phyloP scores from a whole-genome alignment of 129 eudicot species.

The Erigeron canadensis region DNA sequence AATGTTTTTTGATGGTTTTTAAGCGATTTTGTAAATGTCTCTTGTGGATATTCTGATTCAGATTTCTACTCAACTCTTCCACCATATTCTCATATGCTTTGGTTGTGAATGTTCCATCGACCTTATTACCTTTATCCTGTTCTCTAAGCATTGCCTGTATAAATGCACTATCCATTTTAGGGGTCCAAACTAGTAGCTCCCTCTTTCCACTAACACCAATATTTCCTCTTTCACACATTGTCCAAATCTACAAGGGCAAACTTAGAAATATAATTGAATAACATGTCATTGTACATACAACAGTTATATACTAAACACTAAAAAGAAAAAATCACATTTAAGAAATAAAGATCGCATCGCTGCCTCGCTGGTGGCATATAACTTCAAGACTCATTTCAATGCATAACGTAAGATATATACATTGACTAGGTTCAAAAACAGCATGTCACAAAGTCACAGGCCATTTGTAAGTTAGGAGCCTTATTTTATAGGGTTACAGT shows the following conservation, averaged over 20 bases:
- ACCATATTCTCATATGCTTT: background rate
- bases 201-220: background rate
- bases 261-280: background rate
- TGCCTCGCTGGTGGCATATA: too few relatives aligned
- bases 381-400: background rate
- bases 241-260: background rate
- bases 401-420: background rate
- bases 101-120: background rate
- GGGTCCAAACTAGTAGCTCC: slow-evolving; percentile 1
- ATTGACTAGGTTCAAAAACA: background rate
- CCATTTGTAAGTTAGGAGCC: background rate
- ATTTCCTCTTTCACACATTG: background rate
- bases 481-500: background rate
- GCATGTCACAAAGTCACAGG: background rate
- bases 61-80: background rate
- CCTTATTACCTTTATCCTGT: background rate
- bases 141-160: background rate
- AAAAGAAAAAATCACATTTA: background rate
- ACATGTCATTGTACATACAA: background rate
- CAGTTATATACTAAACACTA: background rate
- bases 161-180: background rate
- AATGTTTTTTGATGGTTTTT: background rate
- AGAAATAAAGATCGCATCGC: background rate
- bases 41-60: background rate
- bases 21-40: background rate